A percentile compares a stretch with the other conserved stretches of the same genome.
Conservation (phyloP, 768 basidiomycete species). For the Suillus cothurnatus region DNA sequence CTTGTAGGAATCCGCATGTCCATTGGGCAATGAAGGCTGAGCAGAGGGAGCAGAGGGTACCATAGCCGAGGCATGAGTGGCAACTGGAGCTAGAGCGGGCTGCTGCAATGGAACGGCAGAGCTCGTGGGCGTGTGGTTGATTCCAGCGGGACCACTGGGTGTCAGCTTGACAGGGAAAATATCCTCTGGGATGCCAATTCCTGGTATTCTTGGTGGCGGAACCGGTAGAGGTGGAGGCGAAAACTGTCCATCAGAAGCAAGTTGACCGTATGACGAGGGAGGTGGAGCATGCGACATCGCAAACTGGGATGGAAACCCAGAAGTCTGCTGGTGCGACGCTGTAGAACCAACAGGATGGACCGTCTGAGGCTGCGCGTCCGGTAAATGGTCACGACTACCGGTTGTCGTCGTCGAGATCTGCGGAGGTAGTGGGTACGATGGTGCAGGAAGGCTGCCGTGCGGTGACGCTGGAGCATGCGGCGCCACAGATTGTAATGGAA, state of each 20-base stretch:
- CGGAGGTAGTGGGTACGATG: constrained; percentile 28
- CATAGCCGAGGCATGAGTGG: neutral
- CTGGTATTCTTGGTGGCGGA: constrained; percentile 27
- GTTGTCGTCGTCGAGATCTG: constrained; percentile 25
- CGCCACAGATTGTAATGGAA: neutral
- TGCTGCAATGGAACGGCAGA: neutral
- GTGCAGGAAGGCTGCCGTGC: constrained; percentile 17
- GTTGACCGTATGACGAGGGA: neutral
- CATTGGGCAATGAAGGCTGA: neutral
- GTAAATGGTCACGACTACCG: constrained; percentile 24
- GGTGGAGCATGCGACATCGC: neutral
- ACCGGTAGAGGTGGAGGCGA: constrained; percentile 33
- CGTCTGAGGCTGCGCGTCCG: constrained; percentile 15
- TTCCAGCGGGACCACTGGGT: neutral
- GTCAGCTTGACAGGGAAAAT: constrained; percentile 1
- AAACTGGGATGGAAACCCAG: neutral
- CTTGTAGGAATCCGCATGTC: neutral
- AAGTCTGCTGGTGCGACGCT: constrained; percentile 18
- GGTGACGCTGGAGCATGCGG: neutral
- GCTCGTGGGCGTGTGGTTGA: neutral
- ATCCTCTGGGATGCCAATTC: constrained; percentile 3
- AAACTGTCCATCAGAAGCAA: constrained; percentile 15
- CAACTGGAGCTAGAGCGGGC: neutral
- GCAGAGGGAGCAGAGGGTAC: neutral
- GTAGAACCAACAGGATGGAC: constrained; percentile 13